Evolutionary conservation across 345 rosid genomes (phyloP).

Genomic region (Heritiera littoralis): DNA sequence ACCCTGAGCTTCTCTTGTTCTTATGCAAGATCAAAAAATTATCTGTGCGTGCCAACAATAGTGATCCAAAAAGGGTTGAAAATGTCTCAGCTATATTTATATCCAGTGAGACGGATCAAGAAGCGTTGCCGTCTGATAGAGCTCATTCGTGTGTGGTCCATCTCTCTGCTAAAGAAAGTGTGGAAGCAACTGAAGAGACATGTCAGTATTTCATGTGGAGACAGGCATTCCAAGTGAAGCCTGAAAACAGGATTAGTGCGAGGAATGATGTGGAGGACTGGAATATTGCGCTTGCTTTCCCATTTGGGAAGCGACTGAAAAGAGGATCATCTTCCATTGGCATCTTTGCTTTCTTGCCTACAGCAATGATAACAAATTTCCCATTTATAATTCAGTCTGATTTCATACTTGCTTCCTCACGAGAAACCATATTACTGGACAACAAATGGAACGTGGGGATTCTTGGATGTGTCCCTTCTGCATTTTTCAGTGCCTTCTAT

Average conservation of each 20-base stretch:
- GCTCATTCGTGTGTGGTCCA: neutral
- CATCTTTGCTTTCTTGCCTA: slow-evolving; percentile 12
- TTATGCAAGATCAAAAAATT: slow-evolving; percentile 15
- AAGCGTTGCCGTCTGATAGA: neutral
- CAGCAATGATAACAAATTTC: neutral
- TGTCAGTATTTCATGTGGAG: neutral
- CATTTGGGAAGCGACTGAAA: neutral
- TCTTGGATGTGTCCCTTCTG: neutral
- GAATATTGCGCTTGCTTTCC: slow-evolving; percentile 6
- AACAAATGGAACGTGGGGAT: neutral
- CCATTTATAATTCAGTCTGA: neutral
- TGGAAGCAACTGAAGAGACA: neutral
- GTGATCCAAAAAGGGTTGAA: neutral
- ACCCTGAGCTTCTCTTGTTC: slow-evolving; percentile 23
- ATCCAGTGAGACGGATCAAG: neutral
- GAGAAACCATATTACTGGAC: neutral
- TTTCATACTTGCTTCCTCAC: neutral
- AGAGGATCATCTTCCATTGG: neutral
- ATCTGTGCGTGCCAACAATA: neutral
- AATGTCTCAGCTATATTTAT: slow-evolving; percentile 12
- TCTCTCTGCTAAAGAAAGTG: neutral
- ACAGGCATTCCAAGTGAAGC: neutral
- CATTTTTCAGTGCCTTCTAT: neutral
- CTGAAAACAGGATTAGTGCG: neutral
- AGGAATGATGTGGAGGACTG: slow-evolving; percentile 8